These are phyloP conservation scores for Ajuga reptans DNA, from an alignment of 305 asterid species.

Conservation along the genomic window DNA sequence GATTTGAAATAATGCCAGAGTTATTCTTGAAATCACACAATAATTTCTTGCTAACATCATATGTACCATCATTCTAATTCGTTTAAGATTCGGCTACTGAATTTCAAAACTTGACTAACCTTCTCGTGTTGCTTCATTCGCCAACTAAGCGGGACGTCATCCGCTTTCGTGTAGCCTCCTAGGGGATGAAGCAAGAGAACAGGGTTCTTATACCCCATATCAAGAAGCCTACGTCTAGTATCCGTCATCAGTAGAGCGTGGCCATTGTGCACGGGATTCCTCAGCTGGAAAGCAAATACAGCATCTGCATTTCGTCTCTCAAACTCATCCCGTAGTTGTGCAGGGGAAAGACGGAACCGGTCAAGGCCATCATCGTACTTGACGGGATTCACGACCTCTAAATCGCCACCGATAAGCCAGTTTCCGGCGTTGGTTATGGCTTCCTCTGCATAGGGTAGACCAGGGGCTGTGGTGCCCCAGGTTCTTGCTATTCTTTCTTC, in stretches of 20 bases:
- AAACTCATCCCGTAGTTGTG: conserved; percentile 73
- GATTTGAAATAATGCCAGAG: no score
- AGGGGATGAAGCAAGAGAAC: conserved; percentile 80
- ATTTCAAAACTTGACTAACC: conserved; percentile 30
- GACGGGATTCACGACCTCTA: conserved; percentile 69
- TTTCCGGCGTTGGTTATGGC: conserved; percentile 62
- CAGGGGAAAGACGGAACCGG: conserved; percentile 77
- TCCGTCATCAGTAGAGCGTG: conserved; percentile 91
- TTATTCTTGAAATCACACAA: no score
- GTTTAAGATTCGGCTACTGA: background rate
- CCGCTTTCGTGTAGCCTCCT: conserved; percentile 91
- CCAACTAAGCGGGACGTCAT: conserved; percentile 86
- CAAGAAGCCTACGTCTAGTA: conserved; percentile 79
- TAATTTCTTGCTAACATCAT: no score
- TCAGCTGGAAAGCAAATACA: conserved; percentile 85
- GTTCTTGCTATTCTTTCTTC: conserved; percentile 92
- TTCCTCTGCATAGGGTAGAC: conserved; percentile 83
- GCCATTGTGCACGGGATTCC: conserved; percentile 91
- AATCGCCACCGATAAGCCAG: conserved; percentile 88
- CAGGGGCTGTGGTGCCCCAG: conserved; percentile 90
- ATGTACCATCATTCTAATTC: no score
- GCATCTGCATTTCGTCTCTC: conserved; percentile 76
- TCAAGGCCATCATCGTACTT: conserved; percentile 69
- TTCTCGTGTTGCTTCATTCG: conserved; percentile 97
- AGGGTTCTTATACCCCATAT: conserved; percentile 87